Base-by-base conservation (phyloP, 441 rosid species). In the Lepidium campestre region DNA sequence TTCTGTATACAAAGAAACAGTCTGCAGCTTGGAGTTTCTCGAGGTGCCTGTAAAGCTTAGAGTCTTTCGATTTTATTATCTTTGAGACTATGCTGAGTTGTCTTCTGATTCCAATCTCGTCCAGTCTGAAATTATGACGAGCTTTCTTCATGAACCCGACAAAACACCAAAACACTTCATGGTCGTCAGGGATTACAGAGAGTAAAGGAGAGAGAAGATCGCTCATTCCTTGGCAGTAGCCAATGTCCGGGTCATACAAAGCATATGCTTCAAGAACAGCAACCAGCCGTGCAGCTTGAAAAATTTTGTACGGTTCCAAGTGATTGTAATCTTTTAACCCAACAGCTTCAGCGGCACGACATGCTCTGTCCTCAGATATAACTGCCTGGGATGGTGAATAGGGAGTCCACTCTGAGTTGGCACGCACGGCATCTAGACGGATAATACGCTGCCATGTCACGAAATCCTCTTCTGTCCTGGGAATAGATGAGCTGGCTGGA, bases 181-280 rank as follows among this genome's bases (percentile, higher is more conserved):
- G 84, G 75, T 93, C 98, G 60, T 91, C 93, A 0, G 86, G 50
- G 35, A 93, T 84, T 57, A 91, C 87, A 39, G 91, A 57, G 65
- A 91, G 76, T 63, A 93, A 81, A 1, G 98, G 98, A 55, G 97
- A 81, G 29, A 93, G 93, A 31, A 90, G 86, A 81, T 93, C 98
- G 8, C 95, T 88, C 98, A 93, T 93, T 35, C 98, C 98, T 77
- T 93, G 98, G 65, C 98, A 88, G 40, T 93, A 90, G 7, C 98
- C 98, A 68, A 85, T 91, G 78, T 93, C 96, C 11, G 93, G 80
- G 76, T 90, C 97, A 55, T 89, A 83, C 29, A 90, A 75, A 42
- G 98, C 87, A 66, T 91, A 93, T 29, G 98, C 98, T 82, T 93
- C 97, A 2, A 93, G 93, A 67, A 93, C 86, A 61, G 95, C 87